Conservation (phyloP, 768 basidiomycete genomes). For the Astraeus odoratus region DNA sequence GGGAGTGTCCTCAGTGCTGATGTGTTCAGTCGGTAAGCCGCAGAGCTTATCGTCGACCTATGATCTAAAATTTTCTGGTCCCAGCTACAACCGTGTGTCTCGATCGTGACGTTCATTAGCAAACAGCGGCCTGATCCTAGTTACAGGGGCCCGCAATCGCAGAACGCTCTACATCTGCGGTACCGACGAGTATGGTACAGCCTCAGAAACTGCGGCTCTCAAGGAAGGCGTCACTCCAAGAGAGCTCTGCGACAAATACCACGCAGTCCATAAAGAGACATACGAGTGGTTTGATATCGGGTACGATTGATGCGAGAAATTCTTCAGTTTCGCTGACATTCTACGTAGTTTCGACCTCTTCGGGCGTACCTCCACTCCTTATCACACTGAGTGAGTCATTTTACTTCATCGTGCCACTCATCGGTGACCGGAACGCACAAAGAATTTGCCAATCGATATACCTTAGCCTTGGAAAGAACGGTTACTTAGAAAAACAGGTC, state of each 20-base stretch:
- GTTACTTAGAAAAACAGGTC: slow-evolving; percentile 70
- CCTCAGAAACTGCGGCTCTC: slow-evolving; percentile 94
- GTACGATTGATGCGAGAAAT: no score
- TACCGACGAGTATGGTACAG: slow-evolving; percentile 99
- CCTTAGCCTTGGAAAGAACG: slow-evolving; percentile 72
- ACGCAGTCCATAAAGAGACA: slow-evolving; percentile 81
- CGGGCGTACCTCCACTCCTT: no score
- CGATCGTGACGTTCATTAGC: neutral
- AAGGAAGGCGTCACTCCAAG: slow-evolving; percentile 78
- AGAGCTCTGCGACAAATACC: slow-evolving; percentile 87
- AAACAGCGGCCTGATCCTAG: neutral
- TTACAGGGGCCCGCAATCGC: slow-evolving; percentile 63
- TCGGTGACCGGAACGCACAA: neutral
- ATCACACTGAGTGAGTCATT: no score
- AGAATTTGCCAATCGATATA: slow-evolving; percentile 96
- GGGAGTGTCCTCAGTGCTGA: slow-evolving; percentile 97
- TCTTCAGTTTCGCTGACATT: slow-evolving; percentile 2
- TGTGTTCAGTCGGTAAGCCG: slow-evolving; percentile 83
- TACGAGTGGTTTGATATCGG: slow-evolving; percentile 98
- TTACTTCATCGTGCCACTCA: neutral
- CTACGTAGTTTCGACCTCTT: slow-evolving; percentile 82
- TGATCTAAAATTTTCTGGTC: neutral
- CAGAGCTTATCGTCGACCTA: neutral
- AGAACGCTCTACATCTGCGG: slow-evolving; percentile 94
- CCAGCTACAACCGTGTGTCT: slow-evolving; percentile 56